Percentiles rank a stretch among this genome's conserved stretches.
Conservation (phyloP, 2,329 filamentous ascomycete genomes). For the Xylaria arbuscula region DNA sequence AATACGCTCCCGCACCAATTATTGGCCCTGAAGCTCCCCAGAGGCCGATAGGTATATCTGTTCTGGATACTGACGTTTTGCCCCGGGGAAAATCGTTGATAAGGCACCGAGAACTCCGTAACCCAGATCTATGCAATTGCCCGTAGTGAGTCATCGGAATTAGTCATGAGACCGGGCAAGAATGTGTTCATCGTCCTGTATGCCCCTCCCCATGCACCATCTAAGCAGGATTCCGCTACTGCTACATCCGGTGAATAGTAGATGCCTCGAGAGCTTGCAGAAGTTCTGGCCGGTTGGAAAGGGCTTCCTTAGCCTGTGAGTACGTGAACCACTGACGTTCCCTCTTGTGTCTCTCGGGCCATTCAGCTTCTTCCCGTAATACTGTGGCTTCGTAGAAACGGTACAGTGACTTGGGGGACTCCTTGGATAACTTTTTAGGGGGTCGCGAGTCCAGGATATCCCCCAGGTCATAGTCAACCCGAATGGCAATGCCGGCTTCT, state of each 20-base stretch:
- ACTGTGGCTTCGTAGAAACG: conserved; percentile 92
- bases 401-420: conserved; percentile 72
- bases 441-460: conserved; percentile 85
- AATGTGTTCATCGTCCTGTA: conserved; percentile 25
- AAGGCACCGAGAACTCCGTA: conserved; percentile 48
- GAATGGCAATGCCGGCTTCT: conserved; percentile 91
- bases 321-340: conserved; percentile 91
- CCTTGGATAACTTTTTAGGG: conserved; percentile 76
- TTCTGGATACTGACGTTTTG: conserved; percentile 15
- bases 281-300: conserved; percentile 85
- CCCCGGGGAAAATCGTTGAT: conserved; percentile 36
- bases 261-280: conserved; percentile 87
- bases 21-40: conserved; percentile 13
- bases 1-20: conserved; percentile 21
- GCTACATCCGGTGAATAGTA: conserved; percentile 67
- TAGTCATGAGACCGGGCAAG: conserved; percentile 26
- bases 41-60: conserved; percentile 36
- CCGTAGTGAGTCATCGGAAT: conserved; percentile 39
- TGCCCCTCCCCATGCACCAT: conserved; percentile 30
- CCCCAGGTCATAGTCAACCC: conserved; percentile 85
- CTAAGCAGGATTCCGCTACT: conserved; percentile 29
- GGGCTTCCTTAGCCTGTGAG: conserved; percentile 78
- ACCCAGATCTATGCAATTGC: conserved; percentile 50
- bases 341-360: conserved; percentile 95
- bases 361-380: conserved; percentile 82